phyloP scores from a whole-genome alignment of 805 yeast genomes.

The Candida orba region DNA sequence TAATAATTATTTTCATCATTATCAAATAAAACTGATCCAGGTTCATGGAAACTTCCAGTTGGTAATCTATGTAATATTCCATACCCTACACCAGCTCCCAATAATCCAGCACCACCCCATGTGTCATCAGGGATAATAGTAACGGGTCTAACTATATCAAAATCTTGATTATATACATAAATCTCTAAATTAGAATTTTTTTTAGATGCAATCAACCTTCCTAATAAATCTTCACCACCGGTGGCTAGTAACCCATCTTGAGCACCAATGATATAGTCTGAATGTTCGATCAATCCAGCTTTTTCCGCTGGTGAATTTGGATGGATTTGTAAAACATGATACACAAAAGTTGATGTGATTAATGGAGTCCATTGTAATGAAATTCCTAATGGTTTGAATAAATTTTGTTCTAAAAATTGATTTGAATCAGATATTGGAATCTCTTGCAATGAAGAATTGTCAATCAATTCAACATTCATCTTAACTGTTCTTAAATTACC shows the following conservation, averaged over 20 bases:
- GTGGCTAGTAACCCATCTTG: constrained; percentile 78
- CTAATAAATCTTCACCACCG: constrained; percentile 80
- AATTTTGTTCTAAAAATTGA: constrained; percentile 23
- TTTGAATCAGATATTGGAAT: constrained; percentile 14
- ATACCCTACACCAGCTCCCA: constrained; percentile 94
- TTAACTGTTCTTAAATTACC: constrained; percentile 43
- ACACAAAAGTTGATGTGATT: constrained; percentile 69
- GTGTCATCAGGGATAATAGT: constrained; percentile 62
- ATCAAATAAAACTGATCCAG: constrained; percentile 36
- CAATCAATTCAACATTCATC: constrained; percentile 24
- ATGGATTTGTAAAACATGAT: constrained; percentile 75
- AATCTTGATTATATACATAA: constrained; percentile 83
- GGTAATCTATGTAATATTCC: constrained; percentile 88
- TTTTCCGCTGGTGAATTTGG: constrained; percentile 73
- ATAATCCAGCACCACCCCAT: constrained; percentile 79
- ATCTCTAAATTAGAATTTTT: constrained; percentile 41
- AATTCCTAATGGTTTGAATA: constrained; percentile 52
- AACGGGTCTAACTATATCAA: constrained; percentile 80
- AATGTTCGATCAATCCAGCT: constrained; percentile 77
- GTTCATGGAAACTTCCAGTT: constrained; percentile 40
- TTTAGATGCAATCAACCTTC: constrained; percentile 54
- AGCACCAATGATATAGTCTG: constrained; percentile 85
- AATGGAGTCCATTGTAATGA: constrained; percentile 74
- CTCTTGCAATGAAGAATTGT: constrained; percentile 23
- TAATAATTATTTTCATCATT: constrained; percentile 12